Percentiles rank a stretch among this genome's conserved stretches.
Conservation (phyloP, 805 yeast species). For the Diddensiella caesifluorescens region DNA sequence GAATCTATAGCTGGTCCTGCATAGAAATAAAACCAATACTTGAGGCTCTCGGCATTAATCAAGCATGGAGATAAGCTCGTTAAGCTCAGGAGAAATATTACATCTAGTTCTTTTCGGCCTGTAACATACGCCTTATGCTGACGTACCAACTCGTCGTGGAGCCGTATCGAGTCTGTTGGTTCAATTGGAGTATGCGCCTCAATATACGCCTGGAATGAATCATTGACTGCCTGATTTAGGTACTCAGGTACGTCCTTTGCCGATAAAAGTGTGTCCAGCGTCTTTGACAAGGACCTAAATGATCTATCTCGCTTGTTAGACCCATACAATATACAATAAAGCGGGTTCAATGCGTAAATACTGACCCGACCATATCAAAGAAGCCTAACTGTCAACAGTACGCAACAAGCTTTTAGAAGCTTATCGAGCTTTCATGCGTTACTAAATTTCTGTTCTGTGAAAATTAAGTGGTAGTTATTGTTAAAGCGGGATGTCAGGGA, state of each 20-base stretch:
- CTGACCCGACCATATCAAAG: constrained; percentile 5
- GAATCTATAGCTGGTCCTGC: constrained; percentile 51
- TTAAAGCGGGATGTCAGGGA: too few species aligned
- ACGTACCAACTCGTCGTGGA: constrained; percentile 33
- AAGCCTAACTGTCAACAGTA: too few species aligned
- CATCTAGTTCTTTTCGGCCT: constrained; percentile 19
- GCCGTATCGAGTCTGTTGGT: constrained; percentile 23
- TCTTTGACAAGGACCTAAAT: constrained; percentile 12
- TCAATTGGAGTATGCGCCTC: constrained; percentile 18
- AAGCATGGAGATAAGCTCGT: constrained; percentile 30
- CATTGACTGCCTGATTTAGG: constrained; percentile 4
- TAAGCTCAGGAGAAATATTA: constrained; percentile 29
- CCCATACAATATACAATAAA: background rate
- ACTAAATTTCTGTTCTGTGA: too few species aligned
- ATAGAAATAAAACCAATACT: constrained; percentile 47
- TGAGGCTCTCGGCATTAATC: constrained; percentile 28
- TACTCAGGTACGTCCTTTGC: constrained; percentile 5
- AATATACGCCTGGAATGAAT: constrained; percentile 8
- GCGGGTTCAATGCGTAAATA: too few species aligned
- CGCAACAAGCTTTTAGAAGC: too few species aligned
- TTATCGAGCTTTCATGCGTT: too few species aligned
- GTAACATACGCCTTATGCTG: constrained; percentile 22
- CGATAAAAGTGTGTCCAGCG: constrained; percentile 10
- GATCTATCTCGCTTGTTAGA: constrained; percentile 5
- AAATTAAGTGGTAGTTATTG: too few species aligned